These are phyloP conservation scores for Hyaloscypha variabilis DNA, from an alignment of 495 filamentous ascomycete genomes.

Conservation along the genomic window DNA sequence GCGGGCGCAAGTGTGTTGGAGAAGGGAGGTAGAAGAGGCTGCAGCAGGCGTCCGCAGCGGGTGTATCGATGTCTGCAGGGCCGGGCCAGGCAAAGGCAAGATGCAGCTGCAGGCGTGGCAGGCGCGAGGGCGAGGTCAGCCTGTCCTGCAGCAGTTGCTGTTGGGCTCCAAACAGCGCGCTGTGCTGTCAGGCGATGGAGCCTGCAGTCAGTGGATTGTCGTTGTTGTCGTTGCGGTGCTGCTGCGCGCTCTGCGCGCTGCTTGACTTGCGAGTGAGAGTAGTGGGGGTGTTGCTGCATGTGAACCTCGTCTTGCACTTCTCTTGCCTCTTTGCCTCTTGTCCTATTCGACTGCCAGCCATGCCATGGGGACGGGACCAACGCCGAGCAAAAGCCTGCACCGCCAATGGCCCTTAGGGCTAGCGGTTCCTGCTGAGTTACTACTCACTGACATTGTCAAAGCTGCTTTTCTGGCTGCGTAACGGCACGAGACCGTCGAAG, in stretches of 20 bases:
- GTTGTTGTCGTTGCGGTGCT: background rate
- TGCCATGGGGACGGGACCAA: background rate
- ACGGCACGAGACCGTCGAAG: background rate
- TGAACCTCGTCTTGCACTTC: background rate
- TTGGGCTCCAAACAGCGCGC: background rate
- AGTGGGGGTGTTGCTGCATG: background rate
- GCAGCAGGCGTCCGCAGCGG: no score
- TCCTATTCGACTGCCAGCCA: slow-evolving; percentile 3
- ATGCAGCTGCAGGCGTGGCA: background rate
- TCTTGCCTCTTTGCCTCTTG: background rate
- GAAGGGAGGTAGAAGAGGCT: background rate
- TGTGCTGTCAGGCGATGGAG: background rate
- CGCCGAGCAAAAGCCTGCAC: no score
- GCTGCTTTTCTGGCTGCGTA: background rate
- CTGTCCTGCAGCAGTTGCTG: background rate
- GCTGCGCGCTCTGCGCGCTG: no score
- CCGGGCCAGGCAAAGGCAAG: background rate
- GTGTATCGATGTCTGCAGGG: background rate
- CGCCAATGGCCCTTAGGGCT: no score
- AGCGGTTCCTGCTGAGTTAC: no score
- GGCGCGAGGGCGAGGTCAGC: no score
- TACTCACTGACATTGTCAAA: no score
- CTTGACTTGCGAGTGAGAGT: background rate
- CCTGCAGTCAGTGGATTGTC: background rate
- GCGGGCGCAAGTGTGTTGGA: background rate